Conservation (phyloP, 2,329 filamentous ascomycete genomes). For the Ascosphaera pollenicola region DNA sequence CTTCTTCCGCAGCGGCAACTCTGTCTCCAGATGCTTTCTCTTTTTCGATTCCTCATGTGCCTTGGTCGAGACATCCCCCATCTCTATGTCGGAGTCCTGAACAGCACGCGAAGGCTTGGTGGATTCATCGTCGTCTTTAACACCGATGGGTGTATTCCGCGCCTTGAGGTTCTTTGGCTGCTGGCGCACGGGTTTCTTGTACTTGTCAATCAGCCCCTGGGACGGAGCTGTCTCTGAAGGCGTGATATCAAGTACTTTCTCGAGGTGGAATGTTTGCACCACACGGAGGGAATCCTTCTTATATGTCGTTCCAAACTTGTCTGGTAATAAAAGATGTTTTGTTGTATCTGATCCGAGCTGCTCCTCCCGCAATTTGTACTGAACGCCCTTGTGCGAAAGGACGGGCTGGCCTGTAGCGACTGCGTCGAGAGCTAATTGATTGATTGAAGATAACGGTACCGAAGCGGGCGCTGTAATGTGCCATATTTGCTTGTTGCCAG, state of each 20-base stretch:
- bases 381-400: slow-evolving; percentile 19
- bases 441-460: slow-evolving; percentile 22
- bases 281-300: slow-evolving; percentile 6
- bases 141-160: no score
- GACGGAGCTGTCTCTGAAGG: not conserved
- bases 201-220: not conserved
- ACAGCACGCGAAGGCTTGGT: slow-evolving; percentile 13
- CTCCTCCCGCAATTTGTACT: slow-evolving; percentile 19
- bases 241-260: slow-evolving; percentile 4
- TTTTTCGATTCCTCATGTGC: slow-evolving; percentile 15
- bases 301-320: slow-evolving; percentile 15
- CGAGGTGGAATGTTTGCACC: slow-evolving; percentile 8
- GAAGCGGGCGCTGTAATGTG: slow-evolving; percentile 25
- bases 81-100: slow-evolving; percentile 16
- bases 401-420: slow-evolving; percentile 20
- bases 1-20: slow-evolving; percentile 14
- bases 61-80: slow-evolving; percentile 13
- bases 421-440: slow-evolving; percentile 21
- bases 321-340: slow-evolving; percentile 17
- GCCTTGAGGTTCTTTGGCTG: no score
- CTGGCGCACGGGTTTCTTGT: no score
- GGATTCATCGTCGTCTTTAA: not conserved
- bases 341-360: slow-evolving; percentile 11
- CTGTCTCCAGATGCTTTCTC: slow-evolving; percentile 14
- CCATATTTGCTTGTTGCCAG: slow-evolving; percentile 24